phyloP scores from a whole-genome alignment of 768 basidiomycete species.

The Tulasnella calospora region DNA sequence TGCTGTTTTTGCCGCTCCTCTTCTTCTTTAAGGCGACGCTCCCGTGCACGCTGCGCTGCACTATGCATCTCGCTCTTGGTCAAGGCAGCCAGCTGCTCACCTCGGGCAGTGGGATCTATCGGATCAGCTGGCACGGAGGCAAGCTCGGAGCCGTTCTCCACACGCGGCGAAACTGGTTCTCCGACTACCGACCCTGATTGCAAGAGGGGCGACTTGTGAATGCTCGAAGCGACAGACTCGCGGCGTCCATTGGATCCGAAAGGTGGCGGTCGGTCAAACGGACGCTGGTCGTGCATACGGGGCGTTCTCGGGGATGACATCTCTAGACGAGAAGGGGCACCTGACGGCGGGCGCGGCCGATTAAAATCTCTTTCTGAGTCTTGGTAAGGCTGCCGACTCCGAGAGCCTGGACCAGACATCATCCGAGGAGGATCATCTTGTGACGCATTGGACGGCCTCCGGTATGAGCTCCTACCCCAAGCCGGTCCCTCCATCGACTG shows the following conservation, averaged over 20 bases:
- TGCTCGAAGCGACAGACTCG: neutral
- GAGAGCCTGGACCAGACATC: neutral
- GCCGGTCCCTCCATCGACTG: neutral
- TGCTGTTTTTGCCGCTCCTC: conserved; percentile 72
- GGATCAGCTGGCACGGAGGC: neutral
- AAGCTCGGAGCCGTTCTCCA: neutral
- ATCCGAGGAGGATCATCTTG: conserved; percentile 5
- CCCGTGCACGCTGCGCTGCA: conserved; percentile 77
- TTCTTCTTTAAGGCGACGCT: conserved; percentile 76
- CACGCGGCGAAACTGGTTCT: neutral
- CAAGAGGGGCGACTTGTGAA: neutral
- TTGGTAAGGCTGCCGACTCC: neutral
- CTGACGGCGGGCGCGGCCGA: neutral
- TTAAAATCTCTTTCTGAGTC: neutral
- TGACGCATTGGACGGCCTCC: neutral
- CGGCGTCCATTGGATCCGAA: neutral
- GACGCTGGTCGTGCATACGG: neutral
- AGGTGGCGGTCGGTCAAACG: neutral
- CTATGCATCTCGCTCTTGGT: conserved; percentile 56
- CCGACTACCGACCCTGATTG: neutral
- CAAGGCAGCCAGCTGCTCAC: conserved; percentile 32
- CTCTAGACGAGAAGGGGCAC: neutral
- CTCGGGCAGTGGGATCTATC: neutral
- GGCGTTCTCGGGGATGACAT: neutral
- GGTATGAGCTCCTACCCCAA: conserved; percentile 10